Evolutionary conservation across 225 moss, liverwort and hornwort genomes (phyloP), one percentile per base, ranked within the genome.

Genomic region (Climacium dendroides): DNA sequence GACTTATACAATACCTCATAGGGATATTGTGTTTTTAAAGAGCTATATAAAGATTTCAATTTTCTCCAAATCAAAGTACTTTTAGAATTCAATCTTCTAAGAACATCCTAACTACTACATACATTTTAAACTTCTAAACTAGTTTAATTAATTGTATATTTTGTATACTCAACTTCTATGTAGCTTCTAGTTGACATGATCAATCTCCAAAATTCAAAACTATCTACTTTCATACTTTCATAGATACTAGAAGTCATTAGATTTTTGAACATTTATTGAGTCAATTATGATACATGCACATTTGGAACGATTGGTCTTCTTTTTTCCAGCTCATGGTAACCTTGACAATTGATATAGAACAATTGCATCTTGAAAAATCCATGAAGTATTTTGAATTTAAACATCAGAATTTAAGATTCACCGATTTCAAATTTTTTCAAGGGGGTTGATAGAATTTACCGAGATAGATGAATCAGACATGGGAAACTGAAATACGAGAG

Each of bases 21-120:
- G 0, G 48, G 20, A 3, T 50, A 34, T 34, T 52, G 7, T 13
- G 0, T 74, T 74, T 52, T 13, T 5, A 1, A 50, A 3, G 11
- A 19, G 29, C 47, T 48, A 41, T 15, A 15, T 26, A 47, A 74
- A 19, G 30, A 30, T 30, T 19, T 4, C 1, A 22, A 13, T 1
- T 50, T 75, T 5, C 2, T 52, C 12, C 11, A 18, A 50, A 22
- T 50, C 34, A 34, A 48, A 2, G 0, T 19, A 48, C 19, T 74
- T 30, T 4, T 19, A 32, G 5, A 32, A 32, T 50, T 50, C n/a
- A n/a, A n/a, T n/a, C n/a, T n/a, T n/a, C n/a, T n/a, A n/a, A n/a
- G n/a, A n/a, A n/a, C n/a, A n/a, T n/a, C n/a, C n/a, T n/a, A n/a
- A n/a, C n/a, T n/a, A 48, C 7, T 47, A 16, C 0, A 0, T 19